These are phyloP conservation scores for Heracleum sosnowskyi DNA, from an alignment of 129 eudicot species.

Conservation along the genomic window DNA sequence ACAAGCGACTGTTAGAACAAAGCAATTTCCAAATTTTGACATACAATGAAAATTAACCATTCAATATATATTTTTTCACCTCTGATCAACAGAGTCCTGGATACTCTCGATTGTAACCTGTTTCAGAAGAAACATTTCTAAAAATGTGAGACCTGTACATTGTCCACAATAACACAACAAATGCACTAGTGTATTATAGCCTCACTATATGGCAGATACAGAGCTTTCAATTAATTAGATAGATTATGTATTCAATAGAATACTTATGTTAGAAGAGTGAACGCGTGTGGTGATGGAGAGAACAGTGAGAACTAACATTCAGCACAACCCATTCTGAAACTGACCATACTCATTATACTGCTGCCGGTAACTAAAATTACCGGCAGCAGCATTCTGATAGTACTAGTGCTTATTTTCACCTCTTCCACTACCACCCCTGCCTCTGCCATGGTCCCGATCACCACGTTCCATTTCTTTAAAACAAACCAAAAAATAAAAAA, in stretches of 20 bases:
- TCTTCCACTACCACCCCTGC: background rate
- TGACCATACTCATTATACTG: background rate
- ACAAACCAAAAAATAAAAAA: background rate
- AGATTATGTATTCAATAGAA: background rate
- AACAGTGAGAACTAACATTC: slow-evolving; percentile 49
- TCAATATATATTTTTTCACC: slow-evolving; percentile 30
- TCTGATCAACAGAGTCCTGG: slow-evolving; percentile 52
- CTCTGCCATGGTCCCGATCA: background rate
- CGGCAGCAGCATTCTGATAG: background rate
- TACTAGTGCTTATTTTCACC: background rate
- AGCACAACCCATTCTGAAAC: slow-evolving; percentile 25
- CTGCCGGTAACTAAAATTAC: background rate
- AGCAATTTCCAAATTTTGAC: background rate
- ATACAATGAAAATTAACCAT: background rate
- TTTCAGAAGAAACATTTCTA: slow-evolving; percentile 6
- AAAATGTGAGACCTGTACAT: background rate
- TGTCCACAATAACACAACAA: background rate
- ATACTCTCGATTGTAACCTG: slow-evolving; percentile 81
- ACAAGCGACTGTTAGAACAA: background rate
- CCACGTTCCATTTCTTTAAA: background rate
- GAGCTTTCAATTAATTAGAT: background rate
- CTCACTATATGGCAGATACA: too few relatives aligned
- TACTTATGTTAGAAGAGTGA: background rate
- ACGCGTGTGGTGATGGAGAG: slow-evolving; percentile 5
- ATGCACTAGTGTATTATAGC: background rate